Evolutionary conservation across 768 basidiomycete species (phyloP), one percentile per base, ranked within the genome.

Genomic region (Lactifluus subvellereus): DNA sequence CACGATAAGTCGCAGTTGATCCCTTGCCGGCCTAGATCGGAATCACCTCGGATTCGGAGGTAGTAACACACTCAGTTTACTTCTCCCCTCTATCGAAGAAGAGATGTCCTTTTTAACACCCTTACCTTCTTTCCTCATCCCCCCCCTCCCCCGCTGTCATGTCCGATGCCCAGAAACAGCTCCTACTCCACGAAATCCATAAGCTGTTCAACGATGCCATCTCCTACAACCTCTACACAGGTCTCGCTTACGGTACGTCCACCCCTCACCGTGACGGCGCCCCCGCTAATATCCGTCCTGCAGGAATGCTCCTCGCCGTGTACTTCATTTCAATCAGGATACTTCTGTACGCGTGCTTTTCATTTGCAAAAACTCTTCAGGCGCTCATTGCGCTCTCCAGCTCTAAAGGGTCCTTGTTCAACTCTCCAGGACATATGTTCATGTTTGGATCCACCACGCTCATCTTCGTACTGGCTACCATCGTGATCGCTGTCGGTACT

Each of bases 321-420:
- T 64, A 60, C 30, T 60, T 20, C 35, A 55, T 64, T 22, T 64
- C 63, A 33, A 38, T 60, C 33, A 54, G 63, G 59, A 51, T 64
- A 43, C 54, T 60, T 32, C 54, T 64, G 63, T 64, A 48, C 54
- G 59, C 9, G 35, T 13, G 20, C 45, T 8, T 38, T 47, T 38
- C 50, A 20, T 62, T 30, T 30, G 2, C 43, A 18, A 37, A 47
- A 22, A 4, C 38, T 16, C 13, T 54, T 49, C 14, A 38, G 47
- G 10, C 20, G 37, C 48, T 48, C 54, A 20, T 20, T 27, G 6
- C 4, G 2, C 1, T 30, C 30, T 42, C 5, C 53, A 64, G 63
- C 18, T 64, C 63, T 40, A 60, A 51, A 3, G 58, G 63, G 2
- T 51, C 54, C 2, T 13, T 64, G 48, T 55, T 56, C 6, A 22